phyloP scores from a whole-genome alignment of 768 basidiomycete species.

The Leccinum uliginosum region DNA sequence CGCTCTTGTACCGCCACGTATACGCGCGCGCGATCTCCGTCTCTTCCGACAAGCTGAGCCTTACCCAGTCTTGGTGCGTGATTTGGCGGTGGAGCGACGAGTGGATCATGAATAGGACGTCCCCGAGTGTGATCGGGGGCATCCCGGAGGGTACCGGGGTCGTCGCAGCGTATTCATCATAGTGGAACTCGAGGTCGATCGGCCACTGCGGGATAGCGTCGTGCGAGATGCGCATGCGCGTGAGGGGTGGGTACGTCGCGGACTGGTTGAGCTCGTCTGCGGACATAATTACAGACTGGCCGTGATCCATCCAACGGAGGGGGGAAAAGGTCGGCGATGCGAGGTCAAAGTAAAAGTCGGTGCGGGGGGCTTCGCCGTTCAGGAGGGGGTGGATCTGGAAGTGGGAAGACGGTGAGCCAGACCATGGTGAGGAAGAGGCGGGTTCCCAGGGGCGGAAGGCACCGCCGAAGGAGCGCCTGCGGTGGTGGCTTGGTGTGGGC shows the following conservation, averaged over 20 bases:
- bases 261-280: slow-evolving; percentile 44
- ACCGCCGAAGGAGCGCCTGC: slow-evolving; percentile 30
- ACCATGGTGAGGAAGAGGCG: slow-evolving; percentile 20
- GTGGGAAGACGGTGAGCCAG: slow-evolving; percentile 15
- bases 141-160: slow-evolving; percentile 3
- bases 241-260: slow-evolving; percentile 54
- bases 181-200: slow-evolving; percentile 44
- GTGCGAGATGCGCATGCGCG: slow-evolving; percentile 52
- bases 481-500: slow-evolving; percentile 5
- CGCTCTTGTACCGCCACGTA: slow-evolving; percentile 32
- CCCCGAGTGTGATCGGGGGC: slow-evolving; percentile 52
- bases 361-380: slow-evolving; percentile 44
- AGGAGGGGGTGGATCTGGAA: slow-evolving; percentile 34
- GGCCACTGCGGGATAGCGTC: slow-evolving; percentile 60
- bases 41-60: slow-evolving; percentile 23
- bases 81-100: slow-evolving; percentile 41
- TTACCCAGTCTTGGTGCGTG: slow-evolving; percentile 34
- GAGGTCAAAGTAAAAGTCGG: slow-evolving; percentile 54
- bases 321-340: slow-evolving; percentile 45
- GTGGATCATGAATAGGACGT: slow-evolving; percentile 52
- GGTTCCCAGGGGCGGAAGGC: slow-evolving; percentile 18
- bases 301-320: slow-evolving; percentile 34
- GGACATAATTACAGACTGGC: slow-evolving; percentile 37
- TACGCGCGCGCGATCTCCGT: slow-evolving; percentile 34
- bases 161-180: slow-evolving; percentile 22